phyloP scores from a whole-genome alignment of 2,329 filamentous ascomycete species.

The Cladophialophora psammophila region DNA sequence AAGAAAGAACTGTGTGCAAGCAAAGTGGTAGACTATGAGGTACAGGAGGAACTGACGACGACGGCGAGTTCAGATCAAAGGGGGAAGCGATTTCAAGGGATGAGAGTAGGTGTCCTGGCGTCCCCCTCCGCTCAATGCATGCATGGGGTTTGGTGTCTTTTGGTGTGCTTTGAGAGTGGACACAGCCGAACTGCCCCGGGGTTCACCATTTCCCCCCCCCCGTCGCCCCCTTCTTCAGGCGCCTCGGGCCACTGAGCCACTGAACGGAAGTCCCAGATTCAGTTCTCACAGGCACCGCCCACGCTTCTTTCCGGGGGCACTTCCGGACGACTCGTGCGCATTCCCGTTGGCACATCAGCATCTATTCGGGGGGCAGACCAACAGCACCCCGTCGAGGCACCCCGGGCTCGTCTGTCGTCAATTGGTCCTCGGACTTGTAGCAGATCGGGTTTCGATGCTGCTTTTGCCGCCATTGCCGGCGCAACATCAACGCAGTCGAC shows the following conservation, averaged over 20 bases:
- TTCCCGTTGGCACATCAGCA: neutral
- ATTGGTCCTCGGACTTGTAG: conserved; percentile 18
- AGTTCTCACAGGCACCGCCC: conserved; percentile 15
- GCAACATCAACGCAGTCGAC: conserved; percentile 17
- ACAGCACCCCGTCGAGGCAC: neutral
- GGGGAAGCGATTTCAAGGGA: conserved; percentile 8
- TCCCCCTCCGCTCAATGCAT: neutral
- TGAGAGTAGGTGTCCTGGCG: neutral
- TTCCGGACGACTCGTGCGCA: neutral
- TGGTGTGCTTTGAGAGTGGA: neutral
- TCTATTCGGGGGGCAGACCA: neutral
- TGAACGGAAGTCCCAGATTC: conserved; percentile 4
- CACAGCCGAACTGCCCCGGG: neutral
- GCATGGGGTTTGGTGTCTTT: neutral
- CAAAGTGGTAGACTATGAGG: neutral
- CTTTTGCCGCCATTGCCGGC: conserved; percentile 19
- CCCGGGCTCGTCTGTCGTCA: neutral
- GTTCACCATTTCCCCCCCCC: too few species aligned
- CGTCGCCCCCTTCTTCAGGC: neutral
- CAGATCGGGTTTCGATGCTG: conserved; percentile 27
- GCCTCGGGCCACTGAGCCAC: neutral
- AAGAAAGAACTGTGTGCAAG: conserved; percentile 1
- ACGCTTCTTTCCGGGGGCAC: conserved; percentile 3
- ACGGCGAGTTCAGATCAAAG: conserved; percentile 5
- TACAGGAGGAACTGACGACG: conserved; percentile 9